These are phyloP conservation scores for Solanum virginianum DNA, from an alignment of 257 asterid species.

Conservation along the genomic window DNA sequence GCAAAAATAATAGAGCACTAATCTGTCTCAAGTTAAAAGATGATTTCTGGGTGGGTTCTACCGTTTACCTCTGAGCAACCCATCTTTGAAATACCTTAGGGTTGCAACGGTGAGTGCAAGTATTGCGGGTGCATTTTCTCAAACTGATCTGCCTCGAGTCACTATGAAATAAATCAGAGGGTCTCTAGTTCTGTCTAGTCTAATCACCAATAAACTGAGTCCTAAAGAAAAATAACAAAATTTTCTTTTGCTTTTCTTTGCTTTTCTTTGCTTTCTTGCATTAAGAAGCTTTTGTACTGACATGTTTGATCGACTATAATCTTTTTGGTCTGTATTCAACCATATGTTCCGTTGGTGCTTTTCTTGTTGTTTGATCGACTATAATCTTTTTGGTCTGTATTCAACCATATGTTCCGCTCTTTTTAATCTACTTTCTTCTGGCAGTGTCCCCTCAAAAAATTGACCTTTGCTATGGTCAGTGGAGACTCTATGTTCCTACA, in stretches of 20 bases:
- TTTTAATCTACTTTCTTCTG: background rate
- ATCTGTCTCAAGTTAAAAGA: background rate
- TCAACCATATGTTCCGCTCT: background rate
- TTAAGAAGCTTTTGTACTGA: background rate
- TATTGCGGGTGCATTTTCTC: background rate
- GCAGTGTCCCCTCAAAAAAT: background rate
- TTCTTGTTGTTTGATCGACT: too few species aligned
- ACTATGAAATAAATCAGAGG: background rate
- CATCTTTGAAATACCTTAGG: background rate
- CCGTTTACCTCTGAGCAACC: background rate
- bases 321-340: background rate
- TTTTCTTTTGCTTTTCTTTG: background rate
- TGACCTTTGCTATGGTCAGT: background rate
- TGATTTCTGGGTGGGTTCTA: background rate
- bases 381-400: background rate
- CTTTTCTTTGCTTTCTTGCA: background rate
- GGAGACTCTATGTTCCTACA: background rate
- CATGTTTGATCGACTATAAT: background rate
- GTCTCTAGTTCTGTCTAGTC: background rate
- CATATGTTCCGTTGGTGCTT: background rate
- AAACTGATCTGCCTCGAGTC: background rate
- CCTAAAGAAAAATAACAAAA: background rate
- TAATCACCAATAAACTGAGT: background rate
- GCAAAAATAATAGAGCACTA: background rate
- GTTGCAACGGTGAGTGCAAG: background rate